Conservation (phyloP, 352 stramenopile species). For the Thraustotheca clavata region DNA sequence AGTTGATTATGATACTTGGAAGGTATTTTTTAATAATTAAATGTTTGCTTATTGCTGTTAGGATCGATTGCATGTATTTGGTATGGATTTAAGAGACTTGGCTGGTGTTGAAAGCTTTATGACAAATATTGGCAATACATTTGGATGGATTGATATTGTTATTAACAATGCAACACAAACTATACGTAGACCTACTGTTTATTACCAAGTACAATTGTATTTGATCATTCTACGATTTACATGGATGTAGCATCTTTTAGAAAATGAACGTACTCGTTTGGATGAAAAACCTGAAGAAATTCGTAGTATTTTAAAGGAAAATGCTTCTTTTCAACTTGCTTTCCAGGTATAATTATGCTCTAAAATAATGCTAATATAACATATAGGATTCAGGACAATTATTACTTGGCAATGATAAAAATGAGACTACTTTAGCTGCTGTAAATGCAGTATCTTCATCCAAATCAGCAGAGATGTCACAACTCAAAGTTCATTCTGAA, state of each 20-base stretch:
- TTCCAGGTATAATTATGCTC: not conserved
- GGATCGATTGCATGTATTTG: constrained; percentile 85
- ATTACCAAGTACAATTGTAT: constrained; percentile 62
- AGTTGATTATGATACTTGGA: constrained; percentile 67
- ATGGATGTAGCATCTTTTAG: constrained; percentile 47
- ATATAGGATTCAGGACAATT: not conserved
- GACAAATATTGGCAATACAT: constrained; percentile 63
- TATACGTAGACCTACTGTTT: constrained; percentile 85
- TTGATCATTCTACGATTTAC: not conserved
- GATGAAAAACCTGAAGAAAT: constrained; percentile 38
- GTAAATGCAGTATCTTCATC: constrained; percentile 26
- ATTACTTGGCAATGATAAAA: not conserved
- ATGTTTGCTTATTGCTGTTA: constrained; percentile 35
- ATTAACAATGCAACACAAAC: constrained; percentile 97
- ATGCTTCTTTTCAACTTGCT: constrained; percentile 36
- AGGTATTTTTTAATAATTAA: not conserved
- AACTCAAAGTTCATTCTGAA: constrained; percentile 81
- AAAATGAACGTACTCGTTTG: constrained; percentile 53
- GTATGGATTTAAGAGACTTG: constrained; percentile 92
- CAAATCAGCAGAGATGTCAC: constrained; percentile 83
- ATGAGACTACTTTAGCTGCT: constrained; percentile 6
- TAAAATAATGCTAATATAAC: no score
- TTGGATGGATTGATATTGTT: constrained; percentile 86
- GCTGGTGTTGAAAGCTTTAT: constrained; percentile 91
- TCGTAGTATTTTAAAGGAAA: constrained; percentile 40